These are phyloP conservation scores for Lepidium didymum DNA, from an alignment of 345 rosid genomes.

Conservation along the genomic window DNA sequence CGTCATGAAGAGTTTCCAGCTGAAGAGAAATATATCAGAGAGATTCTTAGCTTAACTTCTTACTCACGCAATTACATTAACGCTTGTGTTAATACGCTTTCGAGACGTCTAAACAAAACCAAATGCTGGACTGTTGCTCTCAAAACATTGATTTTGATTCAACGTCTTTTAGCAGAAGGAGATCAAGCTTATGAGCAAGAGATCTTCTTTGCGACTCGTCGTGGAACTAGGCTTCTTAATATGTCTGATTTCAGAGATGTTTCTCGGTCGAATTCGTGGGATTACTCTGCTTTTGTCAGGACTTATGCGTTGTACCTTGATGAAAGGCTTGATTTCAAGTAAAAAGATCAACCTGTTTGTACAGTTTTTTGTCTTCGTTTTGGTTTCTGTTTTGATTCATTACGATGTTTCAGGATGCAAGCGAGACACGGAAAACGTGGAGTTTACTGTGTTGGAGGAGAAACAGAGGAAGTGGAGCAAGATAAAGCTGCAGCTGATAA, in stretches of 20 bases:
- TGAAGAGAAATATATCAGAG: slow-evolving; percentile 64
- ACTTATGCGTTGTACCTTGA: slow-evolving; percentile 72
- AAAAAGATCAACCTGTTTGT: neutral
- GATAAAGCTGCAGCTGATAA: slow-evolving; percentile 13
- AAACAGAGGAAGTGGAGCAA: slow-evolving; percentile 25
- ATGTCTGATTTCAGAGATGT: slow-evolving; percentile 72
- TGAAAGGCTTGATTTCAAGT: slow-evolving; percentile 59
- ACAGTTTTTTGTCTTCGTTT: too few relatives aligned
- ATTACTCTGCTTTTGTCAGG: slow-evolving; percentile 77
- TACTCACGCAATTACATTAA: slow-evolving; percentile 53
- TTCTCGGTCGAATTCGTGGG: slow-evolving; percentile 60
- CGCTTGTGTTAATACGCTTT: slow-evolving; percentile 47
- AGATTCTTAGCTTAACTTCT: slow-evolving; percentile 65
- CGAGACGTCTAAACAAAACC: slow-evolving; percentile 74
- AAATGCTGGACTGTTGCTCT: slow-evolving; percentile 82
- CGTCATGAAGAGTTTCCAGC: slow-evolving; percentile 85
- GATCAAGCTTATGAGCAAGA: slow-evolving; percentile 79
- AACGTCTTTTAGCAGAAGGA: slow-evolving; percentile 54
- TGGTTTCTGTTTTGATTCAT: neutral
- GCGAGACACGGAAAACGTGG: slow-evolving; percentile 53
- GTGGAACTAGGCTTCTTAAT: slow-evolving; percentile 75
- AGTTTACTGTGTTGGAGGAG: slow-evolving; percentile 39
- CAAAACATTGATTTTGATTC: slow-evolving; percentile 64
- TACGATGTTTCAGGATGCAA: slow-evolving; percentile 34
- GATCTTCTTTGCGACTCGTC: slow-evolving; percentile 81